These are phyloP conservation scores for Pogostemon cablin DNA, from an alignment of 257 asterid genomes.

Conservation along the genomic window DNA sequence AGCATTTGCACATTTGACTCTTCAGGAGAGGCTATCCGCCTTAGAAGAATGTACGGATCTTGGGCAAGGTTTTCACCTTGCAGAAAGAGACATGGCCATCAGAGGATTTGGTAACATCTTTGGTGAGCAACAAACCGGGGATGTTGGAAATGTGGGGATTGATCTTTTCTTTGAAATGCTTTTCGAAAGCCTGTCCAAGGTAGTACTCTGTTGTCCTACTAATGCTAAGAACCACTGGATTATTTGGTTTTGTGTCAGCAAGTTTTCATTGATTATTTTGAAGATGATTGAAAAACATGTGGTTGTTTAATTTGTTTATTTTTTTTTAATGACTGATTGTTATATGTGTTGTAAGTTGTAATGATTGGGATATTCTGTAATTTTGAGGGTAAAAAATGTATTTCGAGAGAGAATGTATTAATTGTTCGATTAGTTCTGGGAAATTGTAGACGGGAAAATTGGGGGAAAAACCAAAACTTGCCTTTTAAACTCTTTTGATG, in stretches of 20 bases:
- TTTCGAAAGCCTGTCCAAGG: slow-evolving; percentile 98
- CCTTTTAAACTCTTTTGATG: background rate
- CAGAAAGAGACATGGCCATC: slow-evolving; percentile 98
- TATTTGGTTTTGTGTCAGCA: slow-evolving; percentile 25
- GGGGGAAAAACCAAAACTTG: background rate
- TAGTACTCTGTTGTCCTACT: slow-evolving; percentile 30
- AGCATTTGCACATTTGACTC: slow-evolving; percentile 38
- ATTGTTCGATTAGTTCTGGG: slow-evolving; percentile 5
- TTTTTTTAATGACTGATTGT: background rate
- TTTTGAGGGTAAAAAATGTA: background rate
- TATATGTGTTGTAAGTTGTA: slow-evolving; percentile 9
- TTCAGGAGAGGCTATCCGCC: slow-evolving; percentile 91
- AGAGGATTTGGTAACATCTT: slow-evolving; percentile 98
- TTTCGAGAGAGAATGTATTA: background rate
- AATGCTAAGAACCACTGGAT: background rate
- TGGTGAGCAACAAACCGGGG: slow-evolving; percentile 99
- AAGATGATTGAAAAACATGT: background rate
- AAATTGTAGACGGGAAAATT: background rate
- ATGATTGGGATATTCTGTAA: slow-evolving; percentile 5
- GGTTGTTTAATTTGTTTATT: background rate
- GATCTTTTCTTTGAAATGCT: slow-evolving; percentile 99
- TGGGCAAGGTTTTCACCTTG: slow-evolving; percentile 98
- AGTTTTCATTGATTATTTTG: slow-evolving; percentile 8
- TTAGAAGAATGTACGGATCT: slow-evolving; percentile 94
- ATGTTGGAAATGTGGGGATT: slow-evolving; percentile 97